Conservation (phyloP, 306 rosid species). For the Vicia sativa region DNA sequence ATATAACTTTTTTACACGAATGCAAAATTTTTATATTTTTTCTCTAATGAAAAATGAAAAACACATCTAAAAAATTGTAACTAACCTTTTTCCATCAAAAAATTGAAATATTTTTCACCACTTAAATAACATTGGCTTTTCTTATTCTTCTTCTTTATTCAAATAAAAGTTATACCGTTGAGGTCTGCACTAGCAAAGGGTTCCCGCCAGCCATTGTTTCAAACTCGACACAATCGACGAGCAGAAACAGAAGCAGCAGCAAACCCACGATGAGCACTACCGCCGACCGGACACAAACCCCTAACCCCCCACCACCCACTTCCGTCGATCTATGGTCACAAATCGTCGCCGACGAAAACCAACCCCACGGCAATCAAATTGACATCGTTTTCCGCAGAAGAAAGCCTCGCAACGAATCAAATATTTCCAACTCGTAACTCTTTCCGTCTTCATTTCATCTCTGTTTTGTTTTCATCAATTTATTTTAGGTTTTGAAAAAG, state of each 20-base stretch:
- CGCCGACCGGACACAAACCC: constrained; percentile 21
- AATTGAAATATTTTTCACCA: too few species aligned
- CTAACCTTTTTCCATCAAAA: too few species aligned
- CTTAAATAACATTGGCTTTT: too few species aligned
- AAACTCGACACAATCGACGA: not conserved
- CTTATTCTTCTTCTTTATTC: not conserved
- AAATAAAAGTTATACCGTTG: not conserved
- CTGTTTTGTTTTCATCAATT: not conserved
- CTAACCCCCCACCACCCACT: constrained; percentile 13
- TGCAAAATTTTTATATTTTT: too few species aligned
- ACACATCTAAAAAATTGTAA: too few species aligned
- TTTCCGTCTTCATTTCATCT: not conserved
- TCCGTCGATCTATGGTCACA: constrained; percentile 62
- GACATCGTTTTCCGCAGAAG: constrained; percentile 65
- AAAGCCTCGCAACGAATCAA: constrained; percentile 45
- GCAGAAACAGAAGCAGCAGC: constrained; percentile 1
- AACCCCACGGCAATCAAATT: constrained; percentile 24
- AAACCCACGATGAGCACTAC: not conserved
- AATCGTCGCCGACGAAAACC: constrained; percentile 47
- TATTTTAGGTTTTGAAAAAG: not conserved
- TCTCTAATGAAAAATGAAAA: too few species aligned
- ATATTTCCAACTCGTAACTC: constrained; percentile 44
- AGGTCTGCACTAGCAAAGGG: not conserved
- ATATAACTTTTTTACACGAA: too few species aligned
- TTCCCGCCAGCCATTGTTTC: constrained; percentile 32